These are phyloP conservation scores for Barbarea vulgaris DNA, from an alignment of 345 rosid genomes.

Conservation along the genomic window DNA sequence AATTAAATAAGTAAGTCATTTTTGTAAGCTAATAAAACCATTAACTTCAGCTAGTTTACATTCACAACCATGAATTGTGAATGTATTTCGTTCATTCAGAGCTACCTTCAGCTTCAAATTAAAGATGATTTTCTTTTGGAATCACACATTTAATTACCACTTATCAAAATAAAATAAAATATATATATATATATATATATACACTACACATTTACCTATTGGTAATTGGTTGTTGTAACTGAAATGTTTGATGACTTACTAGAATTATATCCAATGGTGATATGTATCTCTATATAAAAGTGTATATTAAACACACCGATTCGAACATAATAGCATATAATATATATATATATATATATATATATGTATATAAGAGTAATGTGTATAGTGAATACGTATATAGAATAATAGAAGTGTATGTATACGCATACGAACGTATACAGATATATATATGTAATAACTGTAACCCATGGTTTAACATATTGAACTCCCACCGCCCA, in stretches of 20 bases:
- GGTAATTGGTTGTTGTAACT: slow-evolving; percentile 19
- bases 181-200: too few species aligned
- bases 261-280: neutral
- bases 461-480: neutral
- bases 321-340: too few species aligned
- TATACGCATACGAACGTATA: too few species aligned
- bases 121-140: neutral
- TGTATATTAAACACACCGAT: neutral
- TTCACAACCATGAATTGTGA: too few species aligned
- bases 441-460: neutral
- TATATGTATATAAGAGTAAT: too few species aligned
- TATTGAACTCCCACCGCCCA: neutral
- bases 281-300: neutral
- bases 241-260: neutral
- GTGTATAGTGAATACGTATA: neutral
- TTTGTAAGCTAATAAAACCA: neutral
- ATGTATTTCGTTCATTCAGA: neutral
- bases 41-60: neutral
- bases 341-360: too few species aligned
- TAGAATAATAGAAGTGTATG: too few species aligned
- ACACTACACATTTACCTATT: neutral
- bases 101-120: neutral
- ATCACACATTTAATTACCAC: slow-evolving; percentile 1
- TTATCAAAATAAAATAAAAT: too few species aligned
- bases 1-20: too few species aligned